Evolutionary conservation across 352 stramenopile genomes (phyloP), one percentile per base, ranked within the genome.

Genomic region (Globisporangium camurandrum): DNA sequence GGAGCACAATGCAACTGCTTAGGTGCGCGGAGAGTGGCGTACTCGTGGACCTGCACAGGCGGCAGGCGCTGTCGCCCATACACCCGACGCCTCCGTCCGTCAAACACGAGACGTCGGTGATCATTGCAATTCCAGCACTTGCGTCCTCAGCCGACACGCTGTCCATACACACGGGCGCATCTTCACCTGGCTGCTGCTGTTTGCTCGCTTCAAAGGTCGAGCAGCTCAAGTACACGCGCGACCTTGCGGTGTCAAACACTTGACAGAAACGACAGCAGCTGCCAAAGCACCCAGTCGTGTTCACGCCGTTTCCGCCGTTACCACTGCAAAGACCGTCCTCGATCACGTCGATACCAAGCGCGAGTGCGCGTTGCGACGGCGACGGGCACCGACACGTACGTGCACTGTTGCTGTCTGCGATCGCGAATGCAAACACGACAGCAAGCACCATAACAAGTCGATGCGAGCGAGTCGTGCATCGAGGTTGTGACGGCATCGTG

Each of bases 81-180:
- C 51, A 57, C 1, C 51, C 51, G 23, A 57, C 22, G 10, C 42
- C 51, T 19, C 51, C 51, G 26, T 19, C 33, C 9, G 20, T 11
- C 2, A 34, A 30, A 16, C 63, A 73, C 5, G 54, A 49, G 2
- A 37, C 30, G 46, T 75, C 66, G 5, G 46, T 46, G 19, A 59
- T 54, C 37, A 19, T 19, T 6, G 16, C 36, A 19, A 41, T 41
- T 19, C 28, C 27, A 49, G 28, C 20, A 20, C 28, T 49, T 30
- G 44, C 36, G 19, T 41, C 36, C 3, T 17, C 36, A 11, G 4
- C 3, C n/a, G 36, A 41, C 7, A 41, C 36, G 4, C 4, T 24
- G 36, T 23, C 9, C 40, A 20, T 33, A 14, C 22, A 30, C 23
- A 11, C 23, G 10, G 12, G 9, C 19, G 16, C 23, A 12, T 22